These are phyloP conservation scores for Ilyonectria mors-panacis DNA, from an alignment of 2,329 filamentous ascomycete species.

Conservation along the genomic window DNA sequence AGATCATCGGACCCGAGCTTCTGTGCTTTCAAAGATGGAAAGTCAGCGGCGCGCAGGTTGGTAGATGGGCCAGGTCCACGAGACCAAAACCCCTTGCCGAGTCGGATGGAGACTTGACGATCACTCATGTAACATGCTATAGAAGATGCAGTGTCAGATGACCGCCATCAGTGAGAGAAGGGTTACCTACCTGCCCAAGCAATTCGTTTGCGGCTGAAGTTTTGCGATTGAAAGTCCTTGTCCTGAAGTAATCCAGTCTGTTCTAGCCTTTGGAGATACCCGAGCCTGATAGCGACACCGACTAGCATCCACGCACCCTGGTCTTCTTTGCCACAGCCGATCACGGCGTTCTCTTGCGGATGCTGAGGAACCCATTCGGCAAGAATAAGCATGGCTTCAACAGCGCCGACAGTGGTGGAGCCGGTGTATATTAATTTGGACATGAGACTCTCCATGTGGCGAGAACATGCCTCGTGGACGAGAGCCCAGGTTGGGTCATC, in stretches of 20 bases:
- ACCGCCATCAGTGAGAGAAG: too few species aligned
- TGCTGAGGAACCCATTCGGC: slow-evolving; percentile 82
- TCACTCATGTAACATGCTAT: slow-evolving; percentile 76
- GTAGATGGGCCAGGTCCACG: slow-evolving; percentile 78
- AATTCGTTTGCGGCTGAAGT: slow-evolving; percentile 74
- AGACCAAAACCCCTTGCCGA: slow-evolving; percentile 82
- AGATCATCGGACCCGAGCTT: slow-evolving; percentile 75
- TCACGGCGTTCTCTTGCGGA: slow-evolving; percentile 71
- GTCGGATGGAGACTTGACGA: slow-evolving; percentile 77
- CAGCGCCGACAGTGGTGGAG: slow-evolving; percentile 78
- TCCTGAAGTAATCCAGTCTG: slow-evolving; percentile 76
- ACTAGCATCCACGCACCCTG: slow-evolving; percentile 85
- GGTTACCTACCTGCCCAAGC: slow-evolving; percentile 72
- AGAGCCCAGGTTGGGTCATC: slow-evolving; percentile 75
- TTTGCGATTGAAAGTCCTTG: slow-evolving; percentile 69
- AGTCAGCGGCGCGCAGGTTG: slow-evolving; percentile 75
- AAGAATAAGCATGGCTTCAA: slow-evolving; percentile 78
- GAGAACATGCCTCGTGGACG: slow-evolving; percentile 76
- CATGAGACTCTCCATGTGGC: slow-evolving; percentile 79
- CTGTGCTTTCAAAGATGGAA: slow-evolving; percentile 74
- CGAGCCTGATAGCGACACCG: slow-evolving; percentile 77
- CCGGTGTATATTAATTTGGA: slow-evolving; percentile 77
- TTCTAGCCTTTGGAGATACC: slow-evolving; percentile 79
- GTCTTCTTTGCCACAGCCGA: slow-evolving; percentile 81
- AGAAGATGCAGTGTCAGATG: neutral